phyloP scores from a whole-genome alignment of 2,329 filamentous ascomycete species.

The Lasiodiplodia sp. region DNA sequence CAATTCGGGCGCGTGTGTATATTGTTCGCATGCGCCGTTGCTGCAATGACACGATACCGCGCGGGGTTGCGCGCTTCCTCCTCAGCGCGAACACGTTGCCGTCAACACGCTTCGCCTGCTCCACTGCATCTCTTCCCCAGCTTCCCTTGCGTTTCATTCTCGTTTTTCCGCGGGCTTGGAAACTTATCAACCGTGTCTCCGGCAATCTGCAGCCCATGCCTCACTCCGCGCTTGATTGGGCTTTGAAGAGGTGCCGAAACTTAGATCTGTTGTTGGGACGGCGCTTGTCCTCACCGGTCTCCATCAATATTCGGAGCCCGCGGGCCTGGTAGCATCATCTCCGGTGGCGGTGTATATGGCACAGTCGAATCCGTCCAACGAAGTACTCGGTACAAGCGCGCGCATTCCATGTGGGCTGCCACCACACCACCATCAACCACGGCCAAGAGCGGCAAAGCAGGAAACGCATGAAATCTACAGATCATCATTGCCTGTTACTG shows the following conservation, averaged over 20 bases:
- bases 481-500: not conserved
- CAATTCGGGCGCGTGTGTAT: constrained; percentile 20
- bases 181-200: not conserved
- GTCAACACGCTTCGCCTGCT: not conserved
- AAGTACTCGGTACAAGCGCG: constrained; percentile 14
- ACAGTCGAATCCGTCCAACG: constrained; percentile 7
- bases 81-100: constrained; percentile 5
- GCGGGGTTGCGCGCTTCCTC: not conserved
- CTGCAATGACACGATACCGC: constrained; percentile 20
- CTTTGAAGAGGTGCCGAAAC: not conserved
- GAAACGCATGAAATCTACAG: constrained; percentile 15
- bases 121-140: not conserved
- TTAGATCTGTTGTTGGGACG: not conserved
- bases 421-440: not conserved
- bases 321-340: not conserved
- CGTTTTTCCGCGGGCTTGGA: not conserved
- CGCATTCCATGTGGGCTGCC: constrained; percentile 6
- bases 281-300: not conserved
- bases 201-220: not conserved
- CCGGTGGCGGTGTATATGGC: not conserved
- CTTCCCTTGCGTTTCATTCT: not conserved
- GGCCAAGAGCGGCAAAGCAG: not conserved
- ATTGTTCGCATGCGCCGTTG: constrained; percentile 8
- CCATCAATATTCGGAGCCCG: not conserved
- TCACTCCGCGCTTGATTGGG: not conserved